Percentiles rank a stretch among this genome's conserved stretches.
phyloP scores from a whole-genome alignment of 1,284 basidiomycete species.

The Cryptococcus neoformans region DNA sequence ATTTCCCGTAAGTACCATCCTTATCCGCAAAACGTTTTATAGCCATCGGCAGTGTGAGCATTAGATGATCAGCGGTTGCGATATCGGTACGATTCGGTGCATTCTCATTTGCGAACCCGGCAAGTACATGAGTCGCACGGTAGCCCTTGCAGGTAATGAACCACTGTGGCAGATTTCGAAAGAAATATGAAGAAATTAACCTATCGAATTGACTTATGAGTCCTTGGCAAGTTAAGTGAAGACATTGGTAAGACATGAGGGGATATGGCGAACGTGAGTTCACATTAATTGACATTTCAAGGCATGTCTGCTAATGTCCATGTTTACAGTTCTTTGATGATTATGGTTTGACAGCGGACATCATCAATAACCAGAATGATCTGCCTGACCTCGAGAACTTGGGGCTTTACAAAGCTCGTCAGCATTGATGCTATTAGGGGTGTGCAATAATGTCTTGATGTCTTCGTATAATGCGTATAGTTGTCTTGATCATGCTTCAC shows the following conservation, averaged over 20 bases:
- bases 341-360: slow-evolving; percentile 14
- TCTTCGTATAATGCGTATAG: too few species aligned
- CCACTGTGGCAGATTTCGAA: slow-evolving; percentile 19
- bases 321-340: slow-evolving; percentile 25
- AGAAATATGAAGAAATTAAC: slow-evolving; percentile 17
- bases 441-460: too few species aligned
- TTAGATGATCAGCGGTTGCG: slow-evolving; percentile 17
- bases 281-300: background rate
- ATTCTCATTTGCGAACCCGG: slow-evolving; percentile 13
- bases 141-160: slow-evolving; percentile 26
- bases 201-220: slow-evolving; percentile 11
- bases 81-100: slow-evolving; percentile 26
- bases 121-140: slow-evolving; percentile 5
- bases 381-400: slow-evolving; percentile 28
- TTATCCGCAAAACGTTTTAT: slow-evolving; percentile 21
- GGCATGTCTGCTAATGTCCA: background rate
- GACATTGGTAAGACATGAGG: slow-evolving; percentile 5
- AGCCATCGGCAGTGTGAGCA: slow-evolving; percentile 18
- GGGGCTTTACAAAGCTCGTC: too few species aligned
- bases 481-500: too few species aligned
- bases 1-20: slow-evolving; percentile 19
- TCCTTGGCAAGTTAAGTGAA: slow-evolving; percentile 11
- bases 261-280: slow-evolving; percentile 17
- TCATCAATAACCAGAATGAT: slow-evolving; percentile 8
- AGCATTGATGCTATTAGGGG: too few species aligned